Percentiles rank a stretch among this genome's conserved stretches.
phyloP scores from a whole-genome alignment of 202 grass and related monocot genomes.

The Carex arenaria region DNA sequence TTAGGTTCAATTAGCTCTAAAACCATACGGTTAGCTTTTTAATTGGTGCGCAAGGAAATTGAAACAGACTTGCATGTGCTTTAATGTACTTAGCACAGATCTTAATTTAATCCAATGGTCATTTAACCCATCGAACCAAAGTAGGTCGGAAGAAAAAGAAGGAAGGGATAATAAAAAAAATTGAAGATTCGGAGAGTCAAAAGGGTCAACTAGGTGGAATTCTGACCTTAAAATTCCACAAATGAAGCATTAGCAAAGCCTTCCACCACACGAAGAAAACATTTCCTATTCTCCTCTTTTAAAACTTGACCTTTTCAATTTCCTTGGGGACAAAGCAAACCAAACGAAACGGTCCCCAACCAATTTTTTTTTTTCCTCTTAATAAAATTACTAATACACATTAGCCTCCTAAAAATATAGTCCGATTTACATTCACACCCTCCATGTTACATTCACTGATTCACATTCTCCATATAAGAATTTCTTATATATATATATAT shows the following conservation, averaged over 20 bases:
- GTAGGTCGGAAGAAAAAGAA: no score
- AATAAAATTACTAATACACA: not conserved
- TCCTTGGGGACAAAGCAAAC: slow-evolving; percentile 77
- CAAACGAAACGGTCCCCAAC: not conserved
- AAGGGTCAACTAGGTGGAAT: slow-evolving; percentile 70
- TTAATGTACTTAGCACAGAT: no score
- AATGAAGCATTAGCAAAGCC: not conserved
- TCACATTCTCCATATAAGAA: not conserved
- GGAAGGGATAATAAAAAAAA: not conserved
- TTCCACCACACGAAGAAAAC: slow-evolving; percentile 28
- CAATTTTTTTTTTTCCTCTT: not conserved
- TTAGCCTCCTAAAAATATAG: not conserved
- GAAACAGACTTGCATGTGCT: no score
- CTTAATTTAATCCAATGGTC: no score
- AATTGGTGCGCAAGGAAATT: no score
- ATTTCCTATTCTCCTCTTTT: slow-evolving; percentile 24
- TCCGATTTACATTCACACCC: not conserved
- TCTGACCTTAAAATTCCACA: slow-evolving; percentile 60
- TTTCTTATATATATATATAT: not conserved
- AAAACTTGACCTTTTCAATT: slow-evolving; percentile 33
- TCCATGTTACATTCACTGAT: not conserved
- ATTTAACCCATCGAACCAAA: no score
- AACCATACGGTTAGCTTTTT: no score
- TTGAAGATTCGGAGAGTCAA: slow-evolving; percentile 28
- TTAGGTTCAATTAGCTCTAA: no score